Percentiles rank a stretch among this genome's conserved stretches.
These are phyloP conservation scores for Daldinia grandis DNA, from an alignment of 495 filamentous ascomycete species.

Conservation along the genomic window DNA sequence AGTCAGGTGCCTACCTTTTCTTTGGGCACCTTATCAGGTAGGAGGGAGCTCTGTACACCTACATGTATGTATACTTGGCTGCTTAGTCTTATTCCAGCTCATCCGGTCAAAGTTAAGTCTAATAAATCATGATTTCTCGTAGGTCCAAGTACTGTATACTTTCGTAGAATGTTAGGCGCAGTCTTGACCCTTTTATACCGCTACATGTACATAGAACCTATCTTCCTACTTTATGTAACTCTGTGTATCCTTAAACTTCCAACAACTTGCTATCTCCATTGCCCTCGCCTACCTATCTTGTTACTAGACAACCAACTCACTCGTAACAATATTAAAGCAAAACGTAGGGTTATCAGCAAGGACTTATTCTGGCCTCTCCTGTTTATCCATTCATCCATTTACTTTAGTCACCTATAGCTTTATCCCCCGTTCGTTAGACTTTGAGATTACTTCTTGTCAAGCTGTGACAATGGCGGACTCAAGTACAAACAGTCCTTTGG, in stretches of 20 bases:
- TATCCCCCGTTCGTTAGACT: not conserved
- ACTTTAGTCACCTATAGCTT: slow-evolving; percentile 2
- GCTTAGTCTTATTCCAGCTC: slow-evolving; percentile 25
- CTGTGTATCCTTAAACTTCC: not conserved
- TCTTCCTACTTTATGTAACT: not conserved
- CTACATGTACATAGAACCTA: too few species aligned
- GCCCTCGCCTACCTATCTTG: not conserved
- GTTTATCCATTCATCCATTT: slow-evolving; percentile 1
- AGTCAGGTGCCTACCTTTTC: slow-evolving; percentile 37
- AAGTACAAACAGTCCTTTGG: slow-evolving; percentile 26
- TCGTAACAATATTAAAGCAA: not conserved
- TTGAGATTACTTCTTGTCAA: slow-evolving; percentile 11
- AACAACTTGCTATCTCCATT: not conserved
- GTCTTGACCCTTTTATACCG: slow-evolving; percentile 13
- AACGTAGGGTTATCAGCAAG: slow-evolving; percentile 2
- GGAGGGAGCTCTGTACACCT: slow-evolving; percentile 11
- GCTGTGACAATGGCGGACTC: slow-evolving; percentile 41
- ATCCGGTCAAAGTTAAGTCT: slow-evolving; percentile 4
- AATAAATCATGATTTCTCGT: not conserved
- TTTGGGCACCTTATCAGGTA: slow-evolving; percentile 33
- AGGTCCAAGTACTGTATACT: slow-evolving; percentile 25
- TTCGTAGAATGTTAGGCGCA: slow-evolving; percentile 31
- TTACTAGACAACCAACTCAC: not conserved
- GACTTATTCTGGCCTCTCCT: not conserved
- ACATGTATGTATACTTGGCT: slow-evolving; percentile 18